Percentiles rank a stretch among this genome's conserved stretches.
Evolutionary conservation across 129 eudicot genomes (phyloP).

Genomic region (Solidago caesia): DNA sequence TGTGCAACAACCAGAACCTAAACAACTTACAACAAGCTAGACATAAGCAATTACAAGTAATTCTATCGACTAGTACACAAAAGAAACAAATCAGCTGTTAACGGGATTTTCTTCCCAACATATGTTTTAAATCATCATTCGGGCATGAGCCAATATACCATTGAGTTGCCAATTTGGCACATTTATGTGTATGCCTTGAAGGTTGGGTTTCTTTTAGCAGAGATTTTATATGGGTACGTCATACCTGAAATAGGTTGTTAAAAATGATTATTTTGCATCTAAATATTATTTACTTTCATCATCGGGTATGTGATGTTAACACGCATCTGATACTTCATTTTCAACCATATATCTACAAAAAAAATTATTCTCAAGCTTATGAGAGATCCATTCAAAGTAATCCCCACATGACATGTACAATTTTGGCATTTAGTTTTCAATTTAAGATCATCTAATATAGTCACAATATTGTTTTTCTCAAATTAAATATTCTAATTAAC

Average conservation of each 20-base stretch:
- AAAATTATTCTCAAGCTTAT: conserved; percentile 18
- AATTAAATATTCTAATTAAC: not conserved
- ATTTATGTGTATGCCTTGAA: not conserved
- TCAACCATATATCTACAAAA: not conserved
- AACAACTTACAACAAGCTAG: too few relatives aligned
- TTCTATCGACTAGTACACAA: too few relatives aligned
- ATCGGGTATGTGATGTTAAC: not conserved
- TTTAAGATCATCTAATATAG: not conserved
- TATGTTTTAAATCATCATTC: too few relatives aligned
- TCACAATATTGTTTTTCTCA: not conserved
- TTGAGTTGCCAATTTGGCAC: not conserved
- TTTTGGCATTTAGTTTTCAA: not conserved
- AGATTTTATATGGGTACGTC: not conserved
- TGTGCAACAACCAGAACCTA: too few relatives aligned
- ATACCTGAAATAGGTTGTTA: not conserved
- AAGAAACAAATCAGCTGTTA: too few relatives aligned
- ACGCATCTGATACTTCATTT: not conserved
- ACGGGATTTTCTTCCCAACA: too few relatives aligned
- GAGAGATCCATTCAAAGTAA: conserved; percentile 12
- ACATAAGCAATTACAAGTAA: too few relatives aligned
- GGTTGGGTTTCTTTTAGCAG: not conserved
- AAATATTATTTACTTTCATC: not conserved
- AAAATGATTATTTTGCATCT: not conserved
- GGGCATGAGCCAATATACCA: too few relatives aligned
- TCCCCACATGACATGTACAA: not conserved